Evolutionary conservation across 1,284 basidiomycete genomes (phyloP).

Genomic region (Pterula multifida): DNA sequence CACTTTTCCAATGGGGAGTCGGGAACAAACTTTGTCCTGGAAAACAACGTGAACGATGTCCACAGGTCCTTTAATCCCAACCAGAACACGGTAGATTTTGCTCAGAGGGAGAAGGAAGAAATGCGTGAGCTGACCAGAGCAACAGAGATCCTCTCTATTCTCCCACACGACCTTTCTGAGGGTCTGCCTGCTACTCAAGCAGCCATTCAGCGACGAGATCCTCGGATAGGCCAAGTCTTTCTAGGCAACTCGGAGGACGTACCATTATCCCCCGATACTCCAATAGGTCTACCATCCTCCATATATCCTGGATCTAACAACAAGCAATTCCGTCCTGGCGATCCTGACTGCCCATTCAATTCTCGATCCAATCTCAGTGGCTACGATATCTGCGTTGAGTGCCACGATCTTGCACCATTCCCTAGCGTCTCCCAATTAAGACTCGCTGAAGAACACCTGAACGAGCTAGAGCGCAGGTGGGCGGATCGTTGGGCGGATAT

Average conservation of each 20-base stretch:
- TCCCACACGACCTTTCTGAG: conserved; percentile 12
- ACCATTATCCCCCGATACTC: conserved; percentile 21
- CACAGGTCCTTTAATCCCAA: conserved; percentile 13
- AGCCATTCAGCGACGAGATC: conserved; percentile 30
- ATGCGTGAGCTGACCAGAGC: conserved; percentile 83
- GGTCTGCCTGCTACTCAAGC: conserved; percentile 7
- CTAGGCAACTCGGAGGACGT: conserved; percentile 75
- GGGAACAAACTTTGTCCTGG: not conserved
- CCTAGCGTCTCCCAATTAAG: conserved; percentile 48
- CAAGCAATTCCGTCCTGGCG: not conserved
- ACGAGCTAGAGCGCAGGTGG: conserved; percentile 52
- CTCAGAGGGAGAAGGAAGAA: conserved; percentile 75
- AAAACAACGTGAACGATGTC: not conserved
- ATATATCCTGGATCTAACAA: conserved; percentile 14
- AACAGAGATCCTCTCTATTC: conserved; percentile 58
- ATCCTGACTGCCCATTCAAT: conserved; percentile 7
- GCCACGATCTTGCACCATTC: conserved; percentile 67
- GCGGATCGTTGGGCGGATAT: conserved; percentile 24
- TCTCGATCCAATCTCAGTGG: conserved; percentile 32
- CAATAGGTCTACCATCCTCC: conserved; percentile 18
- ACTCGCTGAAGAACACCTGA: conserved; percentile 62
- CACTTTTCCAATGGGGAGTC: not conserved
- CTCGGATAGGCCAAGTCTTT: conserved; percentile 51
- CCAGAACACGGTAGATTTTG: conserved; percentile 61
- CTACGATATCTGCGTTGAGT: conserved; percentile 80